Evolutionary conservation across 345 rosid genomes (phyloP), one percentile per base, ranked within the genome.

Genomic region (Salix dunnii): DNA sequence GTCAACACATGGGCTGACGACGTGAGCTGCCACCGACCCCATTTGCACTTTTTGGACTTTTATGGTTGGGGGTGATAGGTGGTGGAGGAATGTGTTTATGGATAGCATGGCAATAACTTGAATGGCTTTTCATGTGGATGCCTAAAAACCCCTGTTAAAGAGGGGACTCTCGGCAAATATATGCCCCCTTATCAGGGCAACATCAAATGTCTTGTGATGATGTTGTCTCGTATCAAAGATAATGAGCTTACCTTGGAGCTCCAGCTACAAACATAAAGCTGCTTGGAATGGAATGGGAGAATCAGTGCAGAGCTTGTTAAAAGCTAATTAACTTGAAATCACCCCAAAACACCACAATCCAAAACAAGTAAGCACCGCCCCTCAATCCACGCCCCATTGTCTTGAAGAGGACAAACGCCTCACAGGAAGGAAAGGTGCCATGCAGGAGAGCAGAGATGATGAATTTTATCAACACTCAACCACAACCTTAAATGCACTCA

Each of bases 101-200:
- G 69, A 55, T 42, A 74, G 64, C 16, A 14, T 16, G 4, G 65
- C 42, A 12, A 3, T 1, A 42, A 62, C 78, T 75, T 82, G 74
- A 84, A 76, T 75, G 84, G 84, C 73, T 65, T 31, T 72, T 3
- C 85, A 87, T 72, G 86, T 82, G 78, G 76, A 74, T 76, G 71
- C 35, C n/a, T 12, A 68, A 66, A 23, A 64, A 3, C 46, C 76
- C 69, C 30, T 28, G 31, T 48, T 35, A 51, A 51, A 33, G 18
- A 63, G 13, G 42, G 65, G 68, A n/a, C 73, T 17, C 63, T 36
- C 74, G 27, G 5, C 23, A 11, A 60, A 7, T 20, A 25, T 0
- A 25, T 64, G 68, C 68, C 68, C 35, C 38, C n/a, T 17, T 7
- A 30, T 30, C 7, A 20, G 55, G 46, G 67, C 42, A 66, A 25